Percentiles rank a stretch among this genome's conserved stretches.
These are phyloP conservation scores for Brasenia schreberi DNA, from an alignment of 164 flowering plant genomes.

Conservation along the genomic window DNA sequence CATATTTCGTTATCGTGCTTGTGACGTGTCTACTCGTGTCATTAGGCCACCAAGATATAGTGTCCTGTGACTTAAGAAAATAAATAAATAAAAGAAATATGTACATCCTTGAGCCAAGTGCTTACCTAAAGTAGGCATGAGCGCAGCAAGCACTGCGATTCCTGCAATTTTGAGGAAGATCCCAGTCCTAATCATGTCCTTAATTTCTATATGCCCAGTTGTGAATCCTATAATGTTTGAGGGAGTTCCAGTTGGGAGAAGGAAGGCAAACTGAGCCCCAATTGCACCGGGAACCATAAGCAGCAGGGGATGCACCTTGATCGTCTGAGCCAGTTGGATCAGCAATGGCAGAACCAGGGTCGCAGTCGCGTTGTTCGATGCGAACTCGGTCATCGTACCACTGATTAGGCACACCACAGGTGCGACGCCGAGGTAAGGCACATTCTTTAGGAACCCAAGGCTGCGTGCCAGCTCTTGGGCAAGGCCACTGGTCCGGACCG, in stretches of 20 bases:
- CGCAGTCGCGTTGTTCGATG: slow-evolving; percentile 78
- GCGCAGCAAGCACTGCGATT: slow-evolving; percentile 31
- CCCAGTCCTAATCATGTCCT: slow-evolving; percentile 71
- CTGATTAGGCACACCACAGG: slow-evolving; percentile 58
- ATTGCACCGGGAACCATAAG: slow-evolving; percentile 83
- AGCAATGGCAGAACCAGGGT: slow-evolving; percentile 62
- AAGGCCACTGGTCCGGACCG: slow-evolving; percentile 66
- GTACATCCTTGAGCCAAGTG: neutral
- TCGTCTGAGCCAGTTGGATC: slow-evolving; percentile 50
- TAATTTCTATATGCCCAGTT: slow-evolving; percentile 58
- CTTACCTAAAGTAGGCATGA: slow-evolving; percentile 89
- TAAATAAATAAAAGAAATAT: too few relatives aligned
- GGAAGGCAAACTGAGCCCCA: slow-evolving; percentile 71
- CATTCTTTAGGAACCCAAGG: slow-evolving; percentile 39
- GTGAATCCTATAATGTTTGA: slow-evolving; percentile 83
- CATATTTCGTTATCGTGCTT: too few relatives aligned
- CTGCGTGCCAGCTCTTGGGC: slow-evolving; percentile 42
- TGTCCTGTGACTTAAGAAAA: too few relatives aligned
- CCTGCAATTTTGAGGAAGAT: slow-evolving; percentile 61
- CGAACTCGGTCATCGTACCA: slow-evolving; percentile 58
- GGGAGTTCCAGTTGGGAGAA: slow-evolving; percentile 76
- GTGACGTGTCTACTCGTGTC: too few relatives aligned
- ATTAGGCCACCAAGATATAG: too few relatives aligned
- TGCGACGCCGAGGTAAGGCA: slow-evolving; percentile 55
- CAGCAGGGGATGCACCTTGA: slow-evolving; percentile 55